Evolutionary conservation across 345 rosid species (phyloP), one percentile per base, ranked within the genome.

Genomic region (Citrus cavaleriei): DNA sequence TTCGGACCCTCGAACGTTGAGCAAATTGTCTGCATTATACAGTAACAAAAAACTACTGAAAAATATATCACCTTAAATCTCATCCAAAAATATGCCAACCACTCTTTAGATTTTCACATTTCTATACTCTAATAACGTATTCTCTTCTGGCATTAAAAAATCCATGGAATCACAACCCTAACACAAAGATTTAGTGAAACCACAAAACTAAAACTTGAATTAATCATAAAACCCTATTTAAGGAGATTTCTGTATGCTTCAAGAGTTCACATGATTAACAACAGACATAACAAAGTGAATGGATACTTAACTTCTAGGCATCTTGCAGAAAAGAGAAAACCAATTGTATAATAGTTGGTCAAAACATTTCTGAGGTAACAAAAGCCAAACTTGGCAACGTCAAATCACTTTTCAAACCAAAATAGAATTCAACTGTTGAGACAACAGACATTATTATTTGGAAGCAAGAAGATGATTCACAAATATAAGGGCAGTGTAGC

Each of bases 1-100:
- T 97, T 32, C 99, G 92, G 32, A 94, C 98, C 78, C 99, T 85
- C 68, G 99, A 97, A 49, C 99, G 93, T 76, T 97, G 99, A 78
- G 99, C 99, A 69, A 94, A 97, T 92, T 94, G 99, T 92, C 99
- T 97, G 85, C 81, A 84, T 10, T 27, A 58, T 62, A 78, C 34
- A 80, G 30, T 25, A 82, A 76, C 28, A 63, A 81, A 72, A 34
- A 59, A 78, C 38, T 77, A 24, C 64, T 78, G 79, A 57, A 60
- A 81, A 73, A 81, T 16, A 42, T 49, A 70, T 59, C 25, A 78
- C 24, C 46, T 3, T 55, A 57, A 32, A 67, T 70, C 25, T 66
- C 51, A 46, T 70, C 62, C 30, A 10, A 38, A n/a, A 37, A 46
- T 51, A 34, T 28, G 7, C 18, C 35, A 74, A 58, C 34, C 65